Conservation (phyloP, 306 rosid genomes). For the Acacia acuminata region DNA sequence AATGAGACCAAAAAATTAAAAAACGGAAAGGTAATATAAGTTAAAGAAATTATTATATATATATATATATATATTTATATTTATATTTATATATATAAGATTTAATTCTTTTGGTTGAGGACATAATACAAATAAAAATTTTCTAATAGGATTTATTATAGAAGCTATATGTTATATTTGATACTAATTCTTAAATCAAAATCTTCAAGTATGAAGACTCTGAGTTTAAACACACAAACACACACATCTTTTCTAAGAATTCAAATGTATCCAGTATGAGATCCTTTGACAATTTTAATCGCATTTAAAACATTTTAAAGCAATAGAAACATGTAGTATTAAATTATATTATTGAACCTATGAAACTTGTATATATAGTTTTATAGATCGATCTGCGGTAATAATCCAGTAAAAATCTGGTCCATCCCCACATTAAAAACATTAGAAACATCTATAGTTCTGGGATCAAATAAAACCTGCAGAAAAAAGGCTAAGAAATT, state of each 20-base stretch:
- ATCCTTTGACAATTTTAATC: background rate
- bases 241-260: background rate
- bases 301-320: background rate
- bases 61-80: no score
- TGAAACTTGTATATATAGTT: constrained; percentile 14
- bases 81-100: background rate
- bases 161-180: background rate
- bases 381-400: background rate
- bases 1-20: background rate
- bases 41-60: no score
- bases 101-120: background rate
- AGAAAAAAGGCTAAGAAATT: background rate
- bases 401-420: constrained; percentile 24
- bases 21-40: background rate
- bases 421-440: constrained; percentile 24
- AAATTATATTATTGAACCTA: constrained; percentile 20
- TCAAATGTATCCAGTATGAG: background rate
- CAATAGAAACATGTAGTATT: constrained; percentile 18
- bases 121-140: background rate
- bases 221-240: background rate
- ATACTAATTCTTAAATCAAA: background rate
- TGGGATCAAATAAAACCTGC: background rate
- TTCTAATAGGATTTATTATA: background rate
- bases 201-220: background rate
- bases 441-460: background rate